A percentile compares a stretch with the other conserved stretches of the same genome.
phyloP scores from a whole-genome alignment of 345 rosid species.

The Mangifera indica region DNA sequence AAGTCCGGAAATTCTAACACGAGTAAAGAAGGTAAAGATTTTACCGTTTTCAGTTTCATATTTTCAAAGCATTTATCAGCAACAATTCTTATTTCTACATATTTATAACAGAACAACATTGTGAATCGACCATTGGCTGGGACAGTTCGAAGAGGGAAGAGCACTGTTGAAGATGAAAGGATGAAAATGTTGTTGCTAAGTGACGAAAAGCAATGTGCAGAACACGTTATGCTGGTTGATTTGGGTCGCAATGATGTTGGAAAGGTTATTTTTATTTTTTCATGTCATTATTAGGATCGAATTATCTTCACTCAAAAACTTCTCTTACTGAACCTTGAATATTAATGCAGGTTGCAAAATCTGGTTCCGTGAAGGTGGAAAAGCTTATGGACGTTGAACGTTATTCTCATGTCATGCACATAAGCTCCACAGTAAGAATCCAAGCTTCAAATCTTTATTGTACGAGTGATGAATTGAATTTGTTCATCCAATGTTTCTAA shows the following conservation, averaged over 20 bases:
- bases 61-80: neutral
- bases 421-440: slow-evolving; percentile 80
- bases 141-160: slow-evolving; percentile 74
- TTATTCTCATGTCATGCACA: slow-evolving; percentile 94
- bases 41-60: too few species aligned
- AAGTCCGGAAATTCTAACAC: slow-evolving; percentile 91
- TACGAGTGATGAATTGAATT: neutral
- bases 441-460: neutral
- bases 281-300: too few species aligned
- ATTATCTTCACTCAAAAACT: too few species aligned
- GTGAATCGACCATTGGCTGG: slow-evolving; percentile 90
- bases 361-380: slow-evolving; percentile 84
- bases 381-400: slow-evolving; percentile 86
- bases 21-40: slow-evolving; percentile 84
- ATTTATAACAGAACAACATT: slow-evolving; percentile 59
- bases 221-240: slow-evolving; percentile 91
- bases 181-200: slow-evolving; percentile 49
- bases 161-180: slow-evolving; percentile 56
- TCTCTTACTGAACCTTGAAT: neutral
- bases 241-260: slow-evolving; percentile 88
- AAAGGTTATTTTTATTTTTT: slow-evolving; percentile 42
- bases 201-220: slow-evolving; percentile 82
- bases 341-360: slow-evolving; percentile 58
- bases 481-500: neutral
- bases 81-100: neutral